Percentiles rank a stretch among this genome's conserved stretches.
These are phyloP conservation scores for Abelmoschus esculentus DNA, from an alignment of 345 rosid genomes.

Conservation along the genomic window DNA sequence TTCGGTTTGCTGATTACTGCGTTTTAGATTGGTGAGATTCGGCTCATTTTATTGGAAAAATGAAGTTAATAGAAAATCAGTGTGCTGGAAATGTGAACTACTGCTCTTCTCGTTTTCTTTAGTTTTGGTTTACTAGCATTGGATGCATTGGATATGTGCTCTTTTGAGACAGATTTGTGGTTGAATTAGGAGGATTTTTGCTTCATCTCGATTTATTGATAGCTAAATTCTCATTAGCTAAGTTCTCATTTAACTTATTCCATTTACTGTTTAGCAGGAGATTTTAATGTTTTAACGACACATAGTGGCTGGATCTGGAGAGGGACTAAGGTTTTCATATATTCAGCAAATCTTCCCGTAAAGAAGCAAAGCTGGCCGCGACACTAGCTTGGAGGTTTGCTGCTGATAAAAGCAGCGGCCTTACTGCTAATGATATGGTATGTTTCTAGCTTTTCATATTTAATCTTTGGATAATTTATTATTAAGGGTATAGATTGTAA, in stretches of 20 bases:
- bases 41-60: constrained; percentile 2
- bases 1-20: constrained; percentile 14
- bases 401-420: constrained; percentile 69
- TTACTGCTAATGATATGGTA: constrained; percentile 64
- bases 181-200: constrained; percentile 1
- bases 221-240: not conserved
- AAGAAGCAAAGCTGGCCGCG: constrained; percentile 55
- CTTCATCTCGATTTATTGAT: constrained; percentile 32
- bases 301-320: constrained; percentile 49
- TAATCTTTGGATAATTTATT: not conserved
- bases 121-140: constrained; percentile 6
- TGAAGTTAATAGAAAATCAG: not conserved
- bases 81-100: not conserved
- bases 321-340: constrained; percentile 27
- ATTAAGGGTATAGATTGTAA: not conserved
- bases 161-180: not conserved
- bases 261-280: constrained; percentile 28
- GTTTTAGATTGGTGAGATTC: not conserved
- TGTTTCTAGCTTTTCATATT: not conserved
- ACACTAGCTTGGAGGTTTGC: constrained; percentile 80
- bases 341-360: constrained; percentile 30
- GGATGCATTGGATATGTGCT: not conserved
- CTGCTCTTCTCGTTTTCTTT: not conserved
- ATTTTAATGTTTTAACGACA: constrained; percentile 57
- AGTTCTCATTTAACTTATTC: not conserved